These are phyloP conservation scores for Cyclospora cayetanensis DNA, from an alignment of 169 alveolate species.

Conservation along the genomic window DNA sequence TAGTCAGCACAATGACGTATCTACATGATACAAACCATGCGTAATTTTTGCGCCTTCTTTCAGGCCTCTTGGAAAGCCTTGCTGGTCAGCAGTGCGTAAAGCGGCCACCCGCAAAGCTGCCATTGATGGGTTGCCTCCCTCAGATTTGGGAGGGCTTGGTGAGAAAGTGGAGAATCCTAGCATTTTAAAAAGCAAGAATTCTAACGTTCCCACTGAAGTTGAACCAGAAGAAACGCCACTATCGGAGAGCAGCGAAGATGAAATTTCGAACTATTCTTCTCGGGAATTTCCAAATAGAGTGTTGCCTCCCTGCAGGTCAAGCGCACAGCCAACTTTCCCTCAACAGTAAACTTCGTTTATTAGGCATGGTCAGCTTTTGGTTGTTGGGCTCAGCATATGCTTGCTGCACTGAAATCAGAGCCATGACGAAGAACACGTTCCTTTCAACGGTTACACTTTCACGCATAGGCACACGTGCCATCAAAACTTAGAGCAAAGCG, in stretches of 20 bases:
- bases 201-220: not conserved
- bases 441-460: no score
- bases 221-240: not conserved
- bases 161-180: not conserved
- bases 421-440: no score
- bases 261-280: slow-evolving; percentile 16
- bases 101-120: slow-evolving; percentile 5
- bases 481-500: no score
- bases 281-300: slow-evolving; percentile 51
- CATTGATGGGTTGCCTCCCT: not conserved
- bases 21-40: not conserved
- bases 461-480: no score
- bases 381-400: no score
- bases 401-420: no score
- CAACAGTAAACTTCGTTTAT: no score
- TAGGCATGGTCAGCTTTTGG: no score
- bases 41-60: no score
- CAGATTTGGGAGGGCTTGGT: not conserved
- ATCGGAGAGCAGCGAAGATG: slow-evolving; percentile 45
- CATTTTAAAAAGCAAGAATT: not conserved
- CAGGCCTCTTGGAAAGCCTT: slow-evolving; percentile 52
- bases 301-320: slow-evolving; percentile 56
- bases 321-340: no score
- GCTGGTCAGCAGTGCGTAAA: slow-evolving; percentile 61
- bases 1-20: no score